Evolutionary conservation across 306 rosid genomes (phyloP).

Genomic region (Acacia melanoxylon): DNA sequence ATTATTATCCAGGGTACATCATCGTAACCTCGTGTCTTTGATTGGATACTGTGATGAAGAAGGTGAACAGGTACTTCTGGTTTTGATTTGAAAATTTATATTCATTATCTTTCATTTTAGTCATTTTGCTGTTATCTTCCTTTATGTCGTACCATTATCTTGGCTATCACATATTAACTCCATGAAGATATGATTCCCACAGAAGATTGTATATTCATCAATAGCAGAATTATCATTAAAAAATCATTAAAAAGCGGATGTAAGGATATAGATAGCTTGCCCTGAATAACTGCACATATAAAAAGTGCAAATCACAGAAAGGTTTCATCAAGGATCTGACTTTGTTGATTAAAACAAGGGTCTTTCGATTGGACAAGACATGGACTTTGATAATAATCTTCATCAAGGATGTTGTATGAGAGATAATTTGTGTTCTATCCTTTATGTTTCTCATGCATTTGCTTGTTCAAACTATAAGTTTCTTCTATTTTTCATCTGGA

Average conservation of each 20-base stretch:
- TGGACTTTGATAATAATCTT: background rate
- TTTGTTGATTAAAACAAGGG: constrained; percentile 17
- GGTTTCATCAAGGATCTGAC: background rate
- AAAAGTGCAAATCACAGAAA: background rate
- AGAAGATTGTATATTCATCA: constrained; percentile 6
- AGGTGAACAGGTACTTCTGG: constrained; percentile 67
- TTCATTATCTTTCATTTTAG: background rate
- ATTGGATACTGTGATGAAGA: constrained; percentile 79
- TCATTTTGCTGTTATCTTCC: background rate
- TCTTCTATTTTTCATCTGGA: constrained; percentile 20
- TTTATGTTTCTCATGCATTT: background rate
- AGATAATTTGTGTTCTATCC: background rate
- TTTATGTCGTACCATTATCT: background rate
- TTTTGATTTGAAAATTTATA: background rate
- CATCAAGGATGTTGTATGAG: constrained; percentile 4
- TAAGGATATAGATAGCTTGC: background rate
- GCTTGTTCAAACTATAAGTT: constrained; percentile 19
- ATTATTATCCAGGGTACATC: constrained; percentile 73
- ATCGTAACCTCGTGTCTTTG: constrained; percentile 76
- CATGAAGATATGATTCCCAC: background rate
- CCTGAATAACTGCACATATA: background rate
- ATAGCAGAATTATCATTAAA: constrained; percentile 5
- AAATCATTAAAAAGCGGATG: background rate
- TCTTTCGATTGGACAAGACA: constrained; percentile 3
- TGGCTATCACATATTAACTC: background rate